Conservation (phyloP, 2,329 filamentous ascomycete genomes). For the Beauveria australis region DNA sequence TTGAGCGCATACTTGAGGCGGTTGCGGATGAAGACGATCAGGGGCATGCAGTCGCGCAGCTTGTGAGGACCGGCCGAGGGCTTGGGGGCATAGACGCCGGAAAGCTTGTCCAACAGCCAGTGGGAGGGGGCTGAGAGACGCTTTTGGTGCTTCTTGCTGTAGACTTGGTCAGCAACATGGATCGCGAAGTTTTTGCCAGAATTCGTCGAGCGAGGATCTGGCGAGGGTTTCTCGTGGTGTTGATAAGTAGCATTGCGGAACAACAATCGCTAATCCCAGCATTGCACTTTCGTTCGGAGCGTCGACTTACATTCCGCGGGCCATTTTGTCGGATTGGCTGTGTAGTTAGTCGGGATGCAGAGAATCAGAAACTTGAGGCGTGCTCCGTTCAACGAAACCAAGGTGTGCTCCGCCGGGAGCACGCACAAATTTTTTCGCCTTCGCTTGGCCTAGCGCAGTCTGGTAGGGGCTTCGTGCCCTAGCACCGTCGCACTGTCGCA, state of each 20-base stretch:
- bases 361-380: conserved; percentile 21
- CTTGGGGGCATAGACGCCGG: conserved; percentile 71
- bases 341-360: conserved; percentile 30
- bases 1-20: conserved; percentile 99
- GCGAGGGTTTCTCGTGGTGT: too few species aligned
- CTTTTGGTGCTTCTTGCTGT: conserved; percentile 99
- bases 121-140: conserved; percentile 97
- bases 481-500: conserved; percentile 7
- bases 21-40: conserved; percentile 96
- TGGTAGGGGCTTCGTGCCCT: conserved; percentile 28
- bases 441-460: conserved; percentile 18
- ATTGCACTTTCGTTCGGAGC: background rate
- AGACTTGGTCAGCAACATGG: conserved; percentile 24
- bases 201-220: too few species aligned
- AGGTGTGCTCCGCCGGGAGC: conserved; percentile 20
- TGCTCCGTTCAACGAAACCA: conserved; percentile 14
- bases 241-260: background rate
- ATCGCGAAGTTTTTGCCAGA: background rate
- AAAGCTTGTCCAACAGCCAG: conserved; percentile 99
- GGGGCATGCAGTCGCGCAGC: conserved; percentile 95
- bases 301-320: conserved; percentile 53
- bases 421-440: conserved; percentile 22
- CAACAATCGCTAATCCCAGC: background rate
- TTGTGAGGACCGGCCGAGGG: conserved; percentile 90
- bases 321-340: conserved; percentile 46